These are phyloP conservation scores for Clonostachys chloroleuca DNA, from an alignment of 2,329 filamentous ascomycete genomes.

Conservation along the genomic window DNA sequence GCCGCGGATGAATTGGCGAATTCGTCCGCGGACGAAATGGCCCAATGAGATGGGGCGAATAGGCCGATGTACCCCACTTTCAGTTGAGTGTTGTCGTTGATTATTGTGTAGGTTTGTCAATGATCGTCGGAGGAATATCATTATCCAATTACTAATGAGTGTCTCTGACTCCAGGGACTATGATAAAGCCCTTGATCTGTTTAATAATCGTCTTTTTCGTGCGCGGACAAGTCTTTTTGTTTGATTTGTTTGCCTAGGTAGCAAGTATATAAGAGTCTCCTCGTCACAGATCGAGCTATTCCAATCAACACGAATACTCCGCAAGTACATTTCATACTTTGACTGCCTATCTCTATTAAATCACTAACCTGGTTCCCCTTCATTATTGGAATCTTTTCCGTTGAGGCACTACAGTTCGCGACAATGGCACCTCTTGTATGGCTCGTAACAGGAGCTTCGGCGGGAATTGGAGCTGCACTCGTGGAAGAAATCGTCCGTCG, in stretches of 20 bases:
- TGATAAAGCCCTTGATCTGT: background rate
- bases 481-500: slow-evolving; percentile 14
- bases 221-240: background rate
- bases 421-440: slow-evolving; percentile 20
- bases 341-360: background rate
- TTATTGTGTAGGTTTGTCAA: background rate
- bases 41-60: background rate
- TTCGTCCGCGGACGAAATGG: slow-evolving; percentile 10
- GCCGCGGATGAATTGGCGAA: slow-evolving; percentile 1
- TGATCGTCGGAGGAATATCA: background rate
- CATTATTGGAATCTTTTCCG: background rate
- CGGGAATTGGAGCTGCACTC: slow-evolving; percentile 20
- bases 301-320: too few species aligned
- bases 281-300: background rate
- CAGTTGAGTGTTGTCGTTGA: too few species aligned
- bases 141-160: background rate
- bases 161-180: background rate
- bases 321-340: too few species aligned
- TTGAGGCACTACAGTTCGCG: background rate
- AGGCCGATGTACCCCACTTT: background rate
- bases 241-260: background rate
- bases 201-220: background rate
- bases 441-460: slow-evolving; percentile 24
- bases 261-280: background rate
- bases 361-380: background rate